phyloP scores from a whole-genome alignment of 805 yeast genomes.

The Myxozyma udenii region DNA sequence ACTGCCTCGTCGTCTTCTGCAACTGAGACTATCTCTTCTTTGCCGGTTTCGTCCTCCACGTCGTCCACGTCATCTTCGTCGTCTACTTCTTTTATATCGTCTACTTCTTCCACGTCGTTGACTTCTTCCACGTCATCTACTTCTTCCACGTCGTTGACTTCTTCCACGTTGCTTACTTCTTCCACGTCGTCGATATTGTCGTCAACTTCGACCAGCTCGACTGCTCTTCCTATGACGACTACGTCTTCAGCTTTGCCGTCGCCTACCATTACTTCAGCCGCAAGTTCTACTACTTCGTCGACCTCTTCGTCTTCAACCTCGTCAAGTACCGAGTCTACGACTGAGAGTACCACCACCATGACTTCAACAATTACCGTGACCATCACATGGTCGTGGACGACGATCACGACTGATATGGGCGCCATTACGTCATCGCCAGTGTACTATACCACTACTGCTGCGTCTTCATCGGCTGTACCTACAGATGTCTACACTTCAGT shows the following conservation, averaged over 20 bases:
- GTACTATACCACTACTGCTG: neutral
- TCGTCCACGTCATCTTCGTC: conserved; percentile 1
- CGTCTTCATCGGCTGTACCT: neutral
- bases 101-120: conserved; percentile 32
- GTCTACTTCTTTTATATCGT: conserved; percentile 33
- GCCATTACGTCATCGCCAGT: neutral
- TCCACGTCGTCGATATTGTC: conserved; percentile 16
- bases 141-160: conserved; percentile 13
- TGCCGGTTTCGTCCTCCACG: neutral
- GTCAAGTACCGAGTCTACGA: conserved; percentile 9
- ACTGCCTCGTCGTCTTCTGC: conserved; percentile 12
- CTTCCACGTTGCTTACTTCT: conserved; percentile 20
- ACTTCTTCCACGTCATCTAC: conserved; percentile 4
- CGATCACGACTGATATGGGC: conserved; percentile 2
- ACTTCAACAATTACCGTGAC: conserved; percentile 8
- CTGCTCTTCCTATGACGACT: conserved; percentile 1
- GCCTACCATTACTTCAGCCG: conserved; percentile 19
- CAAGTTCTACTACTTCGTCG: conserved; percentile 16
- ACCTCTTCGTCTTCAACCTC: conserved; percentile 1
- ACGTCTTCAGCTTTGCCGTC: neutral
- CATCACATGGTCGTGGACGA: conserved; percentile 21
- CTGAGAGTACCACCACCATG: conserved; percentile 12
- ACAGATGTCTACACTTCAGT: neutral
- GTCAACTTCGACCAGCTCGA: conserved; percentile 18
- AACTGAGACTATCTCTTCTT: neutral